A percentile compares a stretch with the other conserved stretches of the same genome.
Conservation (phyloP, 148 eudicot species). For the Fagopyrum tataricum region DNA sequence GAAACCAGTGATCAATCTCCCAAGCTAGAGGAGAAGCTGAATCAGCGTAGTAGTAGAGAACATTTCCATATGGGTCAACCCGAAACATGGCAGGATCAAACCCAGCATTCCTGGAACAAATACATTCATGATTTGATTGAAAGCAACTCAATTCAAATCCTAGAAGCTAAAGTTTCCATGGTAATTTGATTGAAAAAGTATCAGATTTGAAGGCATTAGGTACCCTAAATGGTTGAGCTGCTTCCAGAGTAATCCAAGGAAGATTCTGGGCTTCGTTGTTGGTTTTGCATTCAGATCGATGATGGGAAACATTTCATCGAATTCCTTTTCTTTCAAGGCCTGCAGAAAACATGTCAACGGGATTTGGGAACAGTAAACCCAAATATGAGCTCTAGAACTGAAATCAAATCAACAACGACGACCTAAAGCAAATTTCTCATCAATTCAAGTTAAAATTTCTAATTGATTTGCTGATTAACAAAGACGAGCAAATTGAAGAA, state of each 20-base stretch:
- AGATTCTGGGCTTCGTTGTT: slow-evolving; percentile 61
- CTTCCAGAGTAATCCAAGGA: slow-evolving; percentile 77
- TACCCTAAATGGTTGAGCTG: slow-evolving; percentile 99
- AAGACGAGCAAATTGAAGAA: background rate
- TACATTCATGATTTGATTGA: background rate
- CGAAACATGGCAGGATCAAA: slow-evolving; percentile 89
- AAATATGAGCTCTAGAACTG: background rate
- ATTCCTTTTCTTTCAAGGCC: slow-evolving; percentile 55
- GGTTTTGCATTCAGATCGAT: slow-evolving; percentile 65
- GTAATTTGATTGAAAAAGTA: background rate
- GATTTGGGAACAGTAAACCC: background rate
- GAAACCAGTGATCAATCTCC: slow-evolving; percentile 97
- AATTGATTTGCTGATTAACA: background rate
- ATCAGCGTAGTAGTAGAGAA: slow-evolving; percentile 86
- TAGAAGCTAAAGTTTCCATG: background rate
- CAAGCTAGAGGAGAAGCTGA: slow-evolving; percentile 91
- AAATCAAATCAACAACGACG: background rate
- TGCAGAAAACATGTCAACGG: slow-evolving; percentile 12
- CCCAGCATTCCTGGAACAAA: slow-evolving; percentile 67
- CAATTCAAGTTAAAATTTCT: background rate
- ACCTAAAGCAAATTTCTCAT: background rate
- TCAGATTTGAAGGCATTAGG: background rate
- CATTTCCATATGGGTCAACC: slow-evolving; percentile 94
- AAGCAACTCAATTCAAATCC: background rate
- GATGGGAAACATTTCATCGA: slow-evolving; percentile 83